Evolutionary conservation across 805 yeast species (phyloP), one percentile per base, ranked within the genome.

Genomic region (Cyberlindnera sargentensis): DNA sequence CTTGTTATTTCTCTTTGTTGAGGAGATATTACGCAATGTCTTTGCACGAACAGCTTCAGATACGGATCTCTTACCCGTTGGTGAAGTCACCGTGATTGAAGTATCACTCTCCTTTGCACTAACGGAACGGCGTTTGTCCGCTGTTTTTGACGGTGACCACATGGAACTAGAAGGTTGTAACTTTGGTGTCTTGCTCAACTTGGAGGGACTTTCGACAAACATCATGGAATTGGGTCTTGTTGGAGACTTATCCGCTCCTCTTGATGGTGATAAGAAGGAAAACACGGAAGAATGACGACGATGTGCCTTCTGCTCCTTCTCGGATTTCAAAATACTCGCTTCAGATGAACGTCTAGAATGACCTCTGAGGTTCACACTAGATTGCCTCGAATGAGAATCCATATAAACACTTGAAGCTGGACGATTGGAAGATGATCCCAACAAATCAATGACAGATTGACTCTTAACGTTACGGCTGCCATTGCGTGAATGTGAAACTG

Each of bases 201-300:
- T 37, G 46, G 41, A 41, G 36, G 50, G 49, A 29, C 45, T 41
- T 11, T 47, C 50, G 2, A 41, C 41, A 36, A 41, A 34, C 23
- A 50, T 39, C 10, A 46, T 43, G 3, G 56, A 50, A 4, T 37
- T 39, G 11, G 50, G 52, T 38, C 56, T 48, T 5, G 48, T 41
- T 10, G 46, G 28, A 15, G 45, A 40, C 2, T 44, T 36, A 29
- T 43, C 48, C 29, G 42, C 41, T 10, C 36, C 40, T 11, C 42
- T 37, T 8, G 47, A 46, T 28, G 45, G 48, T 1, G 55, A 58
- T 48, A 76, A 58, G 49, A 76, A 79, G 41, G 78, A 73, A 46
- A 79, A 70, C 33, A 80, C 62, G 0, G 86, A 79, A 0, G 84
- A 78, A 46, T 77, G 80, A 48, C 86, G 72, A 53, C 75, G 74